A percentile compares a stretch with the other conserved stretches of the same genome.
phyloP scores from a whole-genome alignment of 73 alveolate species.

The Paramecium caudatum region DNA sequence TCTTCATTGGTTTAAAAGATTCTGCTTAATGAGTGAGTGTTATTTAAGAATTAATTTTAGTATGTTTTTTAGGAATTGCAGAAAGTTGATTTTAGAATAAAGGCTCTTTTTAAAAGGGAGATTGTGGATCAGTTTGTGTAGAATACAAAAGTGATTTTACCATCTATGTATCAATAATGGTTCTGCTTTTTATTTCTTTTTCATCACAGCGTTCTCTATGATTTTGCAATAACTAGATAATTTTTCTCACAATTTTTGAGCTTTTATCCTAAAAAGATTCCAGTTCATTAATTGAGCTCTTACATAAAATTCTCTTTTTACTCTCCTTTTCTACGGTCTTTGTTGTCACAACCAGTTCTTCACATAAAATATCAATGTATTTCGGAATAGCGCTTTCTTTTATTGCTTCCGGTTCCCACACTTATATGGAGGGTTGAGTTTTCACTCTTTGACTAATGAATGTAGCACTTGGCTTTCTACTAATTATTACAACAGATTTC shows the following conservation, averaged over 20 bases:
- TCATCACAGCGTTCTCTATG: conserved; percentile 6
- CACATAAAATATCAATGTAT: conserved; percentile 1
- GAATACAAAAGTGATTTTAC: not conserved
- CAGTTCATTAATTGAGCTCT: conserved; percentile 13
- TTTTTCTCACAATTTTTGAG: not conserved
- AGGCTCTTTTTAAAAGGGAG: not conserved
- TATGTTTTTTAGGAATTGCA: conserved; percentile 16
- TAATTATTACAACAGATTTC: not conserved
- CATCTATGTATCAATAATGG: not conserved
- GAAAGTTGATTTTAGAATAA: not conserved
- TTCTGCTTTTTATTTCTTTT: conserved; percentile 10
- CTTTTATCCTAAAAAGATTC: conserved; percentile 26
- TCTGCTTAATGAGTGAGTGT: not conserved
- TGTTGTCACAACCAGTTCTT: not conserved
- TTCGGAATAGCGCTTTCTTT: not conserved
- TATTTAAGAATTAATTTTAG: not conserved
- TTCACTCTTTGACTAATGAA: not conserved
- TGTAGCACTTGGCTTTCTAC: conserved; percentile 48
- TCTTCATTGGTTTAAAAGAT: conserved; percentile 48
- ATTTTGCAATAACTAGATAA: not conserved
- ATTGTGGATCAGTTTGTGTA: not conserved
- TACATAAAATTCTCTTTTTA: not conserved
- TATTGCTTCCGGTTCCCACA: conserved; percentile 26
- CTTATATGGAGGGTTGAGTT: not conserved
- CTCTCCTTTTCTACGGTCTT: not conserved